phyloP scores from a whole-genome alignment of 2,329 filamentous ascomycete species.

The Trichoderma oligosporum region DNA sequence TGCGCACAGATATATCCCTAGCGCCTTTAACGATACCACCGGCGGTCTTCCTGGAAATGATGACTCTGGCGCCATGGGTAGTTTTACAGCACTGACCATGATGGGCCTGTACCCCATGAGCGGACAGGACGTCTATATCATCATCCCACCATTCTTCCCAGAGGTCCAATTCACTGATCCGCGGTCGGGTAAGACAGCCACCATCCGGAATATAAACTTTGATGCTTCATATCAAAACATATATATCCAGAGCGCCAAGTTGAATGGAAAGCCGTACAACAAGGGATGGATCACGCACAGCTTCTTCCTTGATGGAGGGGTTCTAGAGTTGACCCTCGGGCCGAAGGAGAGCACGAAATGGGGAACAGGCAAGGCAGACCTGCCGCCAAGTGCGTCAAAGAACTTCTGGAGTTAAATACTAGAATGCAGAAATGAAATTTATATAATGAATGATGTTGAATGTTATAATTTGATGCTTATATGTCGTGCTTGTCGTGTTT shows the following conservation, averaged over 20 bases:
- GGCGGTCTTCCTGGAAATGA: conserved; percentile 56
- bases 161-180: conserved; percentile 39
- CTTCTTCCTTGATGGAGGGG: conserved; percentile 56
- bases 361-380: conserved; percentile 20
- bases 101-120: conserved; percentile 54
- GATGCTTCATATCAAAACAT: conserved; percentile 49
- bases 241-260: conserved; percentile 55
- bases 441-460: not conserved
- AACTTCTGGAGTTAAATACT: conserved; percentile 22
- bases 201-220: conserved; percentile 30
- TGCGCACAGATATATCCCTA: conserved; percentile 63
- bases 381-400: conserved; percentile 26
- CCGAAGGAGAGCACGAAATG: conserved; percentile 42
- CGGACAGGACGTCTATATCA: conserved; percentile 51
- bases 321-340: conserved; percentile 54
- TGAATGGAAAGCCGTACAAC: conserved; percentile 52
- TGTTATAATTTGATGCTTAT: not conserved
- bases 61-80: conserved; percentile 52
- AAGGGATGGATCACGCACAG: conserved; percentile 59
- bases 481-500: too few relatives aligned
- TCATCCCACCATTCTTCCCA: conserved; percentile 50
- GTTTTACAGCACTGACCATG: conserved; percentile 48
- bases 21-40: conserved; percentile 61
- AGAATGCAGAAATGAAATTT: not conserved
- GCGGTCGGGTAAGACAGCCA: conserved; percentile 27